These are phyloP conservation scores for Talaromyces atroroseus DNA, from an alignment of 2,329 filamentous ascomycete genomes.

Conservation along the genomic window DNA sequence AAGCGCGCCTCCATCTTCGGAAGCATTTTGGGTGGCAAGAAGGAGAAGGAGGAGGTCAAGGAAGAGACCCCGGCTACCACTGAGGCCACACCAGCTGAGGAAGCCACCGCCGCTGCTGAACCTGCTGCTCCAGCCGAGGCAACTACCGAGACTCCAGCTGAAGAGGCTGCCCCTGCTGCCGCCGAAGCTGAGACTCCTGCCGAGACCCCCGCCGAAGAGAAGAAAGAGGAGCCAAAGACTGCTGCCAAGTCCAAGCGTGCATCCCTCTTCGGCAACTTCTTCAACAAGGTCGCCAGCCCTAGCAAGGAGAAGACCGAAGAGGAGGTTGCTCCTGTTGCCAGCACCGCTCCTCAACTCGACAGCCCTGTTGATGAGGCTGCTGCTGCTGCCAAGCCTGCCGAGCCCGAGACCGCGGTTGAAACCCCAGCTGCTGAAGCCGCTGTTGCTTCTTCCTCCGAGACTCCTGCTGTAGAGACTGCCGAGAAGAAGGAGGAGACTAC, in stretches of 20 bases:
- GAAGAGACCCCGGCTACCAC: conserved; percentile 37
- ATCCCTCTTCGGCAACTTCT: conserved; percentile 74
- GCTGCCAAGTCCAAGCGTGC: conserved; percentile 67
- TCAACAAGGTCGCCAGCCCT: conserved; percentile 59
- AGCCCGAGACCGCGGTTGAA: conserved; percentile 37
- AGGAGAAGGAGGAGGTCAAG: conserved; percentile 44
- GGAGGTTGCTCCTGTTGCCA: conserved; percentile 44
- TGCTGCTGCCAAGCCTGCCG: conserved; percentile 32
- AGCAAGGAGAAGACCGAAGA: conserved; percentile 44
- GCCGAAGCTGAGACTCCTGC: conserved; percentile 24
- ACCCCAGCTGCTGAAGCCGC: conserved; percentile 34
- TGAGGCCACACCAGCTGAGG: conserved; percentile 34
- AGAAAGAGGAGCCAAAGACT: conserved; percentile 39
- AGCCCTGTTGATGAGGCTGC: conserved; percentile 37
- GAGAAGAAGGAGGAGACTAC: conserved; percentile 23
- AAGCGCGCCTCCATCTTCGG: conserved; percentile 57
- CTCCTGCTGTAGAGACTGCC: conserved; percentile 20
- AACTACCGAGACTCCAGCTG: conserved; percentile 24
- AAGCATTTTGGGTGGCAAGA: conserved; percentile 53
- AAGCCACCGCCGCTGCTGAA: conserved; percentile 29
- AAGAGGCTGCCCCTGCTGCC: conserved; percentile 35
- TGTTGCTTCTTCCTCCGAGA: conserved; percentile 23
- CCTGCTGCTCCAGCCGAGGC: conserved; percentile 30
- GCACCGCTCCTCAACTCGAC: conserved; percentile 46
- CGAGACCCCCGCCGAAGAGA: conserved; percentile 33